Conservation (phyloP, 768 basidiomycete species). For the Pulveroboletus sp. region DNA sequence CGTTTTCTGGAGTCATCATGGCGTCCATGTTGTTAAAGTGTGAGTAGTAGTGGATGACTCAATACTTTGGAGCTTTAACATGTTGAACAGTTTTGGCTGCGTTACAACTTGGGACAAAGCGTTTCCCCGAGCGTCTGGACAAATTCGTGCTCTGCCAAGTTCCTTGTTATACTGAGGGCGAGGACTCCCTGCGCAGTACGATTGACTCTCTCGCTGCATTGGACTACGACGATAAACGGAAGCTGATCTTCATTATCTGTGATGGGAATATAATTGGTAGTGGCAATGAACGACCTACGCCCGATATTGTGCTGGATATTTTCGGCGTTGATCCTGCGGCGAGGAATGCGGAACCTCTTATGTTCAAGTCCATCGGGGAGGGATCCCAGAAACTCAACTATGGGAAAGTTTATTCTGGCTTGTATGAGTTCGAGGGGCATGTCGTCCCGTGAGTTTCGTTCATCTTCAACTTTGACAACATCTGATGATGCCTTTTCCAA, state of each 20-base stretch:
- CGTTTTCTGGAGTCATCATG: slow-evolving; percentile 51
- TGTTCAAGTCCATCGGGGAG: slow-evolving; percentile 67
- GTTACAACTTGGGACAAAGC: slow-evolving; percentile 54
- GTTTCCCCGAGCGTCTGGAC: slow-evolving; percentile 60
- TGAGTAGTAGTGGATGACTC: slow-evolving; percentile 31
- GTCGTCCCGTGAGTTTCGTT: slow-evolving; percentile 51
- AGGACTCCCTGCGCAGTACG: slow-evolving; percentile 63
- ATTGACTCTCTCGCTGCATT: slow-evolving; percentile 62
- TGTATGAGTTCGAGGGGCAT: slow-evolving; percentile 68
- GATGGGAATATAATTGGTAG: slow-evolving; percentile 70
- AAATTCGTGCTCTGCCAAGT: slow-evolving; percentile 68
- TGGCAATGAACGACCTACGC: slow-evolving; percentile 64
- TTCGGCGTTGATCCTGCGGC: slow-evolving; percentile 62
- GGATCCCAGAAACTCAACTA: slow-evolving; percentile 66
- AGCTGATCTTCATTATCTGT: slow-evolving; percentile 61
- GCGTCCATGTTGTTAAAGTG: slow-evolving; percentile 55
- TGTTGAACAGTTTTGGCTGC: slow-evolving; percentile 52
- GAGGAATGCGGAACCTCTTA: slow-evolving; percentile 57
- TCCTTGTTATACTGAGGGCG: slow-evolving; percentile 69
- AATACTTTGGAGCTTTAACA: slow-evolving; percentile 7
- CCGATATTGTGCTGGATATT: slow-evolving; percentile 62
- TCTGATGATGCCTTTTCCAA: slow-evolving; percentile 16
- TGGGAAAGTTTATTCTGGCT: slow-evolving; percentile 64
- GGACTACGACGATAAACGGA: slow-evolving; percentile 68
- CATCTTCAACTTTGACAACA: not conserved